Percentiles rank a stretch among this genome's conserved stretches.
phyloP scores from a whole-genome alignment of 352 stramenopile genomes.

The Globisporangium iwayamae region DNA sequence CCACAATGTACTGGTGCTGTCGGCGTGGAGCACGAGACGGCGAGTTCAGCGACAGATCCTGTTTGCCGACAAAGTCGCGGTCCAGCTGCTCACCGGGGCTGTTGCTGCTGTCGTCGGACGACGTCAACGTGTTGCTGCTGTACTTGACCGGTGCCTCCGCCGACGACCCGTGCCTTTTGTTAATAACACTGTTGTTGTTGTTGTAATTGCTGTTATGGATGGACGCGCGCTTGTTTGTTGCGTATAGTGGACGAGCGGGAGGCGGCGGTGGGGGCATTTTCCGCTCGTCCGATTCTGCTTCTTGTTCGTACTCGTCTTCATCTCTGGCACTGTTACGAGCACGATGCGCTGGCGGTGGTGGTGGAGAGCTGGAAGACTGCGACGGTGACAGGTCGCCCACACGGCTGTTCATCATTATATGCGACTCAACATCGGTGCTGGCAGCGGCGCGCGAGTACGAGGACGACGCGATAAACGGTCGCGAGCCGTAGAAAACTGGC shows the following conservation, averaged over 20 bases:
- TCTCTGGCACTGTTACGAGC: not conserved
- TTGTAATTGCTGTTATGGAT: not conserved
- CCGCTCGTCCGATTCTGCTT: not conserved
- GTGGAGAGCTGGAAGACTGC: not conserved
- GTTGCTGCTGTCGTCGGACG: not conserved
- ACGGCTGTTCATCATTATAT: no score
- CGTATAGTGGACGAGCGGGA: not conserved
- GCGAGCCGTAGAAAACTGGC: not conserved
- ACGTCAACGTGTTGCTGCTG: not conserved
- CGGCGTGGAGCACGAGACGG: not conserved
- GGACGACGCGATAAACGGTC: not conserved
- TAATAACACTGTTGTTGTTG: not conserved
- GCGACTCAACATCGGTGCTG: not conserved
- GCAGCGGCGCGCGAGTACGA: not conserved
- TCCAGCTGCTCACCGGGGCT: conserved; percentile 3
- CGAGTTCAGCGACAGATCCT: not conserved
- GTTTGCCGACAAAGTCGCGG: not conserved
- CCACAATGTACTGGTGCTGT: conserved; percentile 1
- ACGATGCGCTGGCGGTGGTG: not conserved
- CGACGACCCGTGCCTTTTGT: not conserved
- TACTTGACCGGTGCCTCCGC: not conserved
- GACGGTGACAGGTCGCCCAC: not conserved
- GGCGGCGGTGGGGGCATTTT: not conserved
- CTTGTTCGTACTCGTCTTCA: not conserved
- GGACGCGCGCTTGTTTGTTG: not conserved